A percentile compares a stretch with the other conserved stretches of the same genome.
Conservation (phyloP, 305 asterid genomes). For the Galium porrigens region DNA sequence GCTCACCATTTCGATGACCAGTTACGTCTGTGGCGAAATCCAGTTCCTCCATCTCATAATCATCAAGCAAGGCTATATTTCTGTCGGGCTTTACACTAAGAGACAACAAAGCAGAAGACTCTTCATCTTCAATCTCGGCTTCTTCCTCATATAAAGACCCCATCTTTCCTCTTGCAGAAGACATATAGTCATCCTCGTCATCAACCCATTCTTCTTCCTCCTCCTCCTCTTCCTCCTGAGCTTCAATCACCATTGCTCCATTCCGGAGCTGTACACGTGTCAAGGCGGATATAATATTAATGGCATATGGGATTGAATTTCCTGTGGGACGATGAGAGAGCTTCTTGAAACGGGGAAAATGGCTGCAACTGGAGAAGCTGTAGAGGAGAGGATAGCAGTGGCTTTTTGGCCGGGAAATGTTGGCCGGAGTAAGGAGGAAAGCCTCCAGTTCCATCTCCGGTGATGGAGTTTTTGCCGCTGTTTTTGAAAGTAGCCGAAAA, state of each 20-base stretch:
- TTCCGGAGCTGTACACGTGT: not conserved
- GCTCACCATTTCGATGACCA: slow-evolving; percentile 62
- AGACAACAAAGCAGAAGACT: slow-evolving; percentile 42
- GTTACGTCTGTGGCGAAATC: slow-evolving; percentile 40
- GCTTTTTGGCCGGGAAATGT: not conserved
- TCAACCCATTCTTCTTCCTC: not conserved
- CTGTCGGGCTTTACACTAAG: slow-evolving; percentile 75
- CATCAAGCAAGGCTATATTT: slow-evolving; percentile 55
- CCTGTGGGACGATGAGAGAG: slow-evolving; percentile 5
- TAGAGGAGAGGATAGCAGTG: not conserved
- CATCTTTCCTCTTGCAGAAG: slow-evolving; percentile 2
- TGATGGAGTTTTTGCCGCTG: not conserved
- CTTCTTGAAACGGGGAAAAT: slow-evolving; percentile 1
- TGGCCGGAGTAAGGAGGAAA: slow-evolving; percentile 6
- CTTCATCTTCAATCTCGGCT: slow-evolving; percentile 22
- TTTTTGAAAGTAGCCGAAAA: not conserved
- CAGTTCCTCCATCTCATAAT: slow-evolving; percentile 88
- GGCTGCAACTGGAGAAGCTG: not conserved
- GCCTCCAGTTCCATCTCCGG: slow-evolving; percentile 6
- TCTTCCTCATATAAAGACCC: slow-evolving; percentile 9
- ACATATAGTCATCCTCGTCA: slow-evolving; percentile 4
- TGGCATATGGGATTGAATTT: slow-evolving; percentile 1
- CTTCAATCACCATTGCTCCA: not conserved
- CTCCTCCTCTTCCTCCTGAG: not conserved
- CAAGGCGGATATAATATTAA: not conserved